A percentile compares a stretch with the other conserved stretches of the same genome.
phyloP scores from a whole-genome alignment of 257 asterid species.

The Salvia splendens region DNA sequence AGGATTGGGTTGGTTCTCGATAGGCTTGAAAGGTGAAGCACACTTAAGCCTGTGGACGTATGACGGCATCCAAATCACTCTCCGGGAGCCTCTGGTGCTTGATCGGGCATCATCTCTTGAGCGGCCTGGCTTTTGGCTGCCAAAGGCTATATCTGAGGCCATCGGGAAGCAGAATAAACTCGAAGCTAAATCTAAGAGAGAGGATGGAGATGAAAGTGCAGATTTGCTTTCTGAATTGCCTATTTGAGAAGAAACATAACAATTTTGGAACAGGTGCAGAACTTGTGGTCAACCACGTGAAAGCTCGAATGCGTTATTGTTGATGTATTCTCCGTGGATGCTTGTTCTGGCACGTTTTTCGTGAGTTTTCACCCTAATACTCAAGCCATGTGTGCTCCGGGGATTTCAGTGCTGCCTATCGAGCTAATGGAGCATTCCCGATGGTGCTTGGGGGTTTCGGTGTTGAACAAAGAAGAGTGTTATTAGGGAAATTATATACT shows the following conservation, averaged over 20 bases:
- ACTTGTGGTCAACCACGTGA: neutral
- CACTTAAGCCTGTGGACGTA: slow-evolving; percentile 66
- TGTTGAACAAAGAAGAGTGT: neutral
- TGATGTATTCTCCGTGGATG: neutral
- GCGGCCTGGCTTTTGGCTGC: slow-evolving; percentile 93
- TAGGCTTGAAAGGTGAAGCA: slow-evolving; percentile 93
- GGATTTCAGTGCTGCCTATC: neutral
- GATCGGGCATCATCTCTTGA: slow-evolving; percentile 77
- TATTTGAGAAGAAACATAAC: slow-evolving; percentile 17
- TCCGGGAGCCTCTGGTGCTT: slow-evolving; percentile 84
- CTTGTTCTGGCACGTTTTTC: neutral
- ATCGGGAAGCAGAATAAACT: slow-evolving; percentile 59
- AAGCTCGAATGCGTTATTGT: neutral
- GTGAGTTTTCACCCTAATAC: neutral
- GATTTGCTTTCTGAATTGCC: slow-evolving; percentile 33
- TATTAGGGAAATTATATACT: no score
- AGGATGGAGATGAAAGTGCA: slow-evolving; percentile 32
- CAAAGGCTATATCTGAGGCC: slow-evolving; percentile 87
- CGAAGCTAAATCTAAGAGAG: slow-evolving; percentile 64
- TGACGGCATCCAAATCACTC: slow-evolving; percentile 60
- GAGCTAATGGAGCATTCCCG: neutral
- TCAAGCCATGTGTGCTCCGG: neutral
- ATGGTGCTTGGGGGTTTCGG: neutral
- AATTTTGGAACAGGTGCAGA: neutral
- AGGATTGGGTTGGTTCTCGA: slow-evolving; percentile 88